Conservation (phyloP, 1,284 basidiomycete species). For the Peniophora sp. region DNA sequence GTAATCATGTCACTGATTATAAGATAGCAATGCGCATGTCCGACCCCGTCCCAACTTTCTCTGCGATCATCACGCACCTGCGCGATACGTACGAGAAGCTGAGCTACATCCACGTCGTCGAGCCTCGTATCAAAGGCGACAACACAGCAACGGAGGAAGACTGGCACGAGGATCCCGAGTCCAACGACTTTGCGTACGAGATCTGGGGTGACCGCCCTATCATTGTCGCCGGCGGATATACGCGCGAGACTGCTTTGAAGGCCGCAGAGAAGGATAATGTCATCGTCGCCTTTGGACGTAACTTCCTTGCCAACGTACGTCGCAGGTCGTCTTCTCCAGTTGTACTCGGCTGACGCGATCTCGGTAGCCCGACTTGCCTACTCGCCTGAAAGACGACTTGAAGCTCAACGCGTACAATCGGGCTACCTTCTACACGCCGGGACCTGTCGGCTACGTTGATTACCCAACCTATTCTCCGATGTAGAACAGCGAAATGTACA, state of each 20-base stretch:
- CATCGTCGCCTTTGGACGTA: conserved; percentile 38
- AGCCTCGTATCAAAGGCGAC: conserved; percentile 20
- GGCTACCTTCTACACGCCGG: conserved; percentile 24
- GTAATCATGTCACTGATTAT: too few relatives aligned
- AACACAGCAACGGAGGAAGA: neutral
- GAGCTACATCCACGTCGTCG: conserved; percentile 31
- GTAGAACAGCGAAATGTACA: too few relatives aligned
- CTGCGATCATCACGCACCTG: conserved; percentile 1
- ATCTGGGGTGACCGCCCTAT: conserved; percentile 23
- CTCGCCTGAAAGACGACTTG: conserved; percentile 25
- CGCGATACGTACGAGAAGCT: conserved; percentile 1
- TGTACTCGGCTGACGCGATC: neutral
- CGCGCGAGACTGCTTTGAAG: conserved; percentile 19
- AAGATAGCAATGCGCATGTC: conserved; percentile 19
- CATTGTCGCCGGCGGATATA: conserved; percentile 31
- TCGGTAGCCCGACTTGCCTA: conserved; percentile 38
- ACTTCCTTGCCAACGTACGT: conserved; percentile 31
- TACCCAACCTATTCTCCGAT: conserved; percentile 18
- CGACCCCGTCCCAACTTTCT: conserved; percentile 5
- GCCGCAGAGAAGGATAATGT: conserved; percentile 24
- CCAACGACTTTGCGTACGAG: conserved; percentile 23
- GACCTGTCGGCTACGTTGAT: conserved; percentile 27
- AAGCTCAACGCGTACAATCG: conserved; percentile 23
- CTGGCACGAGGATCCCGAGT: conserved; percentile 8
- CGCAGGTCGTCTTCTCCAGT: neutral